Base-by-base conservation (phyloP, 1,139 yeast genomes). In the Ogataea hybrid region DNA sequence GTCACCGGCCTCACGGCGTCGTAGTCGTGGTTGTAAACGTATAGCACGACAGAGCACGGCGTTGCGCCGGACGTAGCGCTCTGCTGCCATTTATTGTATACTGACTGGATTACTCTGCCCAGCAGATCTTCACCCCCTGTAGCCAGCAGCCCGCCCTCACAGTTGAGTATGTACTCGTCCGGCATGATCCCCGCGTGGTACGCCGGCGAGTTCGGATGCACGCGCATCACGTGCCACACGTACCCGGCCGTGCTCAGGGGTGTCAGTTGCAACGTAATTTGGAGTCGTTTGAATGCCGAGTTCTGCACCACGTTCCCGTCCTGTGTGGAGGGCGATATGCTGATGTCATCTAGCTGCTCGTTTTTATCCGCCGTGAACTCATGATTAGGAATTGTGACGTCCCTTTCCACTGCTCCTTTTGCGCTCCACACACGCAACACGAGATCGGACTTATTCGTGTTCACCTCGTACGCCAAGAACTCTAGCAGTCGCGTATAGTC, bases 161-260 rank as follows among this genome's bases (percentile, higher is more conserved):
- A 88, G 5, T 95, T 97, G 38, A 92, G 79, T 43, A 92, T 84
- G 59, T 86, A 92, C 61, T 92, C 98, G 2, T 92, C 80, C 1
- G 96, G 90, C 30, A 87, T 72, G 32, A 92, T 73, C 21, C 94
- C 96, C 0, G 96, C 89, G 38, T 67, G 68, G 53, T 84, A 86
- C 0, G 97, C 97, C 0, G 97, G 97, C 0, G 95, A 85, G 42
- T 79, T 77, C 14, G 75, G 79, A 40, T 84, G 81, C 10, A 92
- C 82, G 46, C 77, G 77, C 44, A 92, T 65, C 32, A 92, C 81
- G 55, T 92, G 92, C 86, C 96, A 92, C 12, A 89, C 95, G 60
- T 77, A 85, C 2, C 94, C 84, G 0, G 95, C 79, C 0, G 88
- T 77, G 34, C 74, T 70, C 35, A 89, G 59, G 33, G 95, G 90